Base-by-base conservation (phyloP, 192 early-diverging fungal species). In the Gigaspora rosea region DNA sequence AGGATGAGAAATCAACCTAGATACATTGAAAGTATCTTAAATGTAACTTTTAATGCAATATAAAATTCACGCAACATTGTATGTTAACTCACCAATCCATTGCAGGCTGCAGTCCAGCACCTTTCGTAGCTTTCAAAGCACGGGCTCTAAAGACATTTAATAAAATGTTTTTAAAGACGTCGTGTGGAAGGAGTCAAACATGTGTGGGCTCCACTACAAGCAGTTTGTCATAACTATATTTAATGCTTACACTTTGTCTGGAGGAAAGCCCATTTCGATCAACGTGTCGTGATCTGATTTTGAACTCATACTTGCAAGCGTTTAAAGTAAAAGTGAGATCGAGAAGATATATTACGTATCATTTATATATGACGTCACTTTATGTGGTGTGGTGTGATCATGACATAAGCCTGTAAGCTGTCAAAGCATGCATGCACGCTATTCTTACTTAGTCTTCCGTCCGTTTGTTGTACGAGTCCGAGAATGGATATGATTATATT, bases 31-130 rank as follows among this genome's bases (percentile, higher is more conserved):
- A 41, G 4, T 18, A 15, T 13, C 8, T 56, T 13, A 56, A 54
- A 56, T 15, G 12, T 56, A 56, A 11, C n/a, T 13, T 64, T 66
- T 66, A 47, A 6, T 41, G 0, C 41, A 41, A 41, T 7, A 41
- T 41, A 41, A 41, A 41, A 41, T 41, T 41, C 41, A 41, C 41
- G 7, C 7, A 41, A 41, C 7, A 41, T 41, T 41, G 7, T 41
- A 6, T 7, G 41, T 41, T 41, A 41, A 50, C 77, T 46, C 84
- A 92, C 94, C 94, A 95, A 75, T 95, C 93, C 91, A 95, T 91
- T 0, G 93, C 93, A 33, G 92, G 88, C 78, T 95, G 94, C 47
- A 95, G 80, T 47, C 94, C 94, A 36, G 90, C 86, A 79, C 88
- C 88, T 59, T 91, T 91, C 4, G 93, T 94, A 10, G 84, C 90